Conservation (phyloP, 768 basidiomycete species). For the Boletus reticuloceps region DNA sequence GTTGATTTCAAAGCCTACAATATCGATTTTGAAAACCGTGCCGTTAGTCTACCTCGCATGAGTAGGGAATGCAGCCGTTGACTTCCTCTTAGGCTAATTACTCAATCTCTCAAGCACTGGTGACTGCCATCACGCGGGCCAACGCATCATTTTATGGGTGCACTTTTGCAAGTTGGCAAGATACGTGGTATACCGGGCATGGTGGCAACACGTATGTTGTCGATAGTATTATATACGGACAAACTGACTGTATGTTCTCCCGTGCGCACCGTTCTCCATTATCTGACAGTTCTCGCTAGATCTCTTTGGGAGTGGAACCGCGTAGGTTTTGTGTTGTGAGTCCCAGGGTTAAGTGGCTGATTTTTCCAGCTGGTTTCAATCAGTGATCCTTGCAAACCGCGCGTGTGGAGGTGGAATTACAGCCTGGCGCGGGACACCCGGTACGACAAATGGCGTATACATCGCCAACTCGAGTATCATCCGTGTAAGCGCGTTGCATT, state of each 20-base stretch:
- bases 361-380: slow-evolving; percentile 54
- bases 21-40: slow-evolving; percentile 63
- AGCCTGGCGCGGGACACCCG: slow-evolving; percentile 56
- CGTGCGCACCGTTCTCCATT: neutral
- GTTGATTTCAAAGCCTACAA: slow-evolving; percentile 63
- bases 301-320: slow-evolving; percentile 10
- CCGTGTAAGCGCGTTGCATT: slow-evolving; percentile 37
- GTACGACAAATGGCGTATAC: slow-evolving; percentile 49
- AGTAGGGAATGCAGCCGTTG: neutral
- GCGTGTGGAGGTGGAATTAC: slow-evolving; percentile 64
- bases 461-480: slow-evolving; percentile 55
- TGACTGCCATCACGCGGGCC: slow-evolving; percentile 58
- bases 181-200: slow-evolving; percentile 61
- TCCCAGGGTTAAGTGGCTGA: neutral
- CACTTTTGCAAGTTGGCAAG: slow-evolving; percentile 13
- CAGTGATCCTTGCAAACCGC: slow-evolving; percentile 55
- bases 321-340: slow-evolving; percentile 2
- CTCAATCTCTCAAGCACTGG: slow-evolving; percentile 59
- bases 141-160: slow-evolving; percentile 55
- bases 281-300: neutral
- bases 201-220: slow-evolving; percentile 58
- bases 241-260: slow-evolving; percentile 54
- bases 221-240: slow-evolving; percentile 61
- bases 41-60: slow-evolving; percentile 38
- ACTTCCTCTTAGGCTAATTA: slow-evolving; percentile 42